Conservation (phyloP, 495 filamentous ascomycete genomes). For the Trichoderma erinaceum region DNA sequence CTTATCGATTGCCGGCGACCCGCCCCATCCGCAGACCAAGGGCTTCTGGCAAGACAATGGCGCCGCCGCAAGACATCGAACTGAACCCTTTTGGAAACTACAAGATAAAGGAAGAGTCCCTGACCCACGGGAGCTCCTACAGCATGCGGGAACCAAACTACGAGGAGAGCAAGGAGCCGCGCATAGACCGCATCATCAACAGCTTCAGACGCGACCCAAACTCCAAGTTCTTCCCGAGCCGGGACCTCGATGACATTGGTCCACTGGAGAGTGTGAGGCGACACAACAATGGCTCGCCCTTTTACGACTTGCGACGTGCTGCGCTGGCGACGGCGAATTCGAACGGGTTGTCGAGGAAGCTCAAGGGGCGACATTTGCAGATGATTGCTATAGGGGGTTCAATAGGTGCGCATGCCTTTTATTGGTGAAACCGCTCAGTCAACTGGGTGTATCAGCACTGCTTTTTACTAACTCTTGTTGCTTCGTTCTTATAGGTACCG, state of each 20-base stretch:
- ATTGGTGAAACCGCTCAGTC: not conserved
- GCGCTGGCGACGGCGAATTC: slow-evolving; percentile 69
- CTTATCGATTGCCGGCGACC: slow-evolving; percentile 9
- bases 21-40: not conserved
- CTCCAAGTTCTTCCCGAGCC: slow-evolving; percentile 49
- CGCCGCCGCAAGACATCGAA: slow-evolving; percentile 28
- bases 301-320: slow-evolving; percentile 70
- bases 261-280: slow-evolving; percentile 14
- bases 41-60: not conserved
- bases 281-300: slow-evolving; percentile 37
- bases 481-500: slow-evolving; percentile 55
- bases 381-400: slow-evolving; percentile 97
- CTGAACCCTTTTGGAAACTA: slow-evolving; percentile 31
- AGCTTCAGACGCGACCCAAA: slow-evolving; percentile 80
- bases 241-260: slow-evolving; percentile 29
- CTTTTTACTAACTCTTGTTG: not conserved
- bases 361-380: slow-evolving; percentile 84
- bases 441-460: not conserved
- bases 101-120: slow-evolving; percentile 34
- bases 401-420: slow-evolving; percentile 56
- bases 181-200: slow-evolving; percentile 54
- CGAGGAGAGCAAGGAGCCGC: slow-evolving; percentile 22
- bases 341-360: slow-evolving; percentile 57
- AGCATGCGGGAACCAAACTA: slow-evolving; percentile 36
- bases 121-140: slow-evolving; percentile 34